Percentiles rank a stretch among this genome's conserved stretches.
Conservation (phyloP, 352 stramenopile species). For the Labyrinthula sp. region DNA sequence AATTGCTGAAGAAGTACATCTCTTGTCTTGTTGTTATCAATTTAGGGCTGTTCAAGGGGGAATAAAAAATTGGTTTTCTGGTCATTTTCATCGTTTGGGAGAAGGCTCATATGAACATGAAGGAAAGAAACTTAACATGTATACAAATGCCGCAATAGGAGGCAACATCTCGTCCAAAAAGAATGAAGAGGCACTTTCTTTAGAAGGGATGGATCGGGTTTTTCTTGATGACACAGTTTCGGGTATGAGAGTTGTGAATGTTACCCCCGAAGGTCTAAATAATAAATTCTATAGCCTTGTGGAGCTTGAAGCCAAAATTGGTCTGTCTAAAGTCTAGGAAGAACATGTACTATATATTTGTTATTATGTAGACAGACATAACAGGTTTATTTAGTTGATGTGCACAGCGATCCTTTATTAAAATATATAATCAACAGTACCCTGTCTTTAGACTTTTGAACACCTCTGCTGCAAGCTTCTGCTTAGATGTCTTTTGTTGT, state of each 20-base stretch:
- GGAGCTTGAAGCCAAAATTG: too few species aligned
- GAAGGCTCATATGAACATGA: conserved; percentile 10
- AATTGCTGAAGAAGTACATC: conserved; percentile 7
- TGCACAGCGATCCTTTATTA: too few species aligned
- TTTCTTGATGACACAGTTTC: conserved; percentile 1
- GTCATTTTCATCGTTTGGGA: conserved; percentile 20
- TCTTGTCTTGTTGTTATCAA: too few species aligned
- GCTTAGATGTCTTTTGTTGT: too few species aligned
- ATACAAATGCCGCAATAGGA: conserved; percentile 9
- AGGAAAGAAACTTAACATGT: conserved; percentile 24
- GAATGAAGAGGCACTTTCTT: conserved; percentile 4
- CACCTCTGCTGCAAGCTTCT: too few species aligned
- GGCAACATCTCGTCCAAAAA: conserved; percentile 8
- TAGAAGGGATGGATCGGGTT: conserved; percentile 12
- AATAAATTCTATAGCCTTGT: conserved; percentile 18
- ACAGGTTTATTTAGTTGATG: too few species aligned
- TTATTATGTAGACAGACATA: too few species aligned
- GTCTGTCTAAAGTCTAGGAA: too few species aligned
- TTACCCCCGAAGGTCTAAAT: conserved; percentile 1
- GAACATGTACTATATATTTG: too few species aligned
- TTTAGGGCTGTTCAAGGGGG: conserved; percentile 9
- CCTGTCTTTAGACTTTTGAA: too few species aligned
- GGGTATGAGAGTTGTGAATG: conserved; percentile 16
- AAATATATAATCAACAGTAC: too few species aligned
- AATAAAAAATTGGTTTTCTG: conserved; percentile 10